Evolutionary conservation across 2,329 filamentous ascomycete genomes (phyloP).

Genomic region (Ceratocystis alfenasii): DNA sequence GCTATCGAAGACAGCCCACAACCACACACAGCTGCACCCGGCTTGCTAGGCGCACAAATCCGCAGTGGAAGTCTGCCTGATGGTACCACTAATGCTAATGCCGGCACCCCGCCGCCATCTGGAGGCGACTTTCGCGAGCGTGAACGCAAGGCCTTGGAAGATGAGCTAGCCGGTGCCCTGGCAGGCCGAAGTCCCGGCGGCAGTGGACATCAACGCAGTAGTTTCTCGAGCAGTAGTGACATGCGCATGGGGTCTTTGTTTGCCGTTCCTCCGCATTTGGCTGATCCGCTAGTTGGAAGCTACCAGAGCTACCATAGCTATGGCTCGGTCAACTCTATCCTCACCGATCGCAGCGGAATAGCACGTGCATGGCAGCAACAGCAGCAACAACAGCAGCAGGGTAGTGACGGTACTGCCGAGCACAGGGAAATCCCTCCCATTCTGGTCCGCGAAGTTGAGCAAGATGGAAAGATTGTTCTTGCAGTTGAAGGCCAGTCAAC

Average conservation of each 20-base stretch:
- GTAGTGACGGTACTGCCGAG: conserved; percentile 24
- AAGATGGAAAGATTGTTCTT: conserved; percentile 73
- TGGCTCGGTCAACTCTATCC: conserved; percentile 35
- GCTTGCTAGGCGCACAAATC: conserved; percentile 43
- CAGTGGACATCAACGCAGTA: conserved; percentile 8
- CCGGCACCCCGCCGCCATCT: background rate
- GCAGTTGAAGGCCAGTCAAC: conserved; percentile 90
- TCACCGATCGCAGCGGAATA: conserved; percentile 19
- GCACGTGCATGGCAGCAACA: conserved; percentile 26
- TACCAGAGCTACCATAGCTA: conserved; percentile 49
- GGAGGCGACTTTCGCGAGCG: conserved; percentile 32
- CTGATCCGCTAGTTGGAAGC: conserved; percentile 59
- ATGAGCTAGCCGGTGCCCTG: conserved; percentile 26
- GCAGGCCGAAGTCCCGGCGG: conserved; percentile 5
- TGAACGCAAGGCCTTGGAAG: conserved; percentile 38
- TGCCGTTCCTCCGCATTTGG: conserved; percentile 47
- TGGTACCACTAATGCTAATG: too few species aligned
- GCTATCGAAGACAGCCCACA: conserved; percentile 24
- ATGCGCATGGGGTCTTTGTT: conserved; percentile 41
- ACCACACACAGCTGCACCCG: conserved; percentile 28
- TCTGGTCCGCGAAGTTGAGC: conserved; percentile 78
- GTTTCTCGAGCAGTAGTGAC: conserved; percentile 20
- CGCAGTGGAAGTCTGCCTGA: conserved; percentile 28
- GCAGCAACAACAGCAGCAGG: conserved; percentile 26
- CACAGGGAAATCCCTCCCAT: conserved; percentile 59